Evolutionary conservation across 2,329 filamentous ascomycete species (phyloP).

Genomic region (Phialocephala sp.): DNA sequence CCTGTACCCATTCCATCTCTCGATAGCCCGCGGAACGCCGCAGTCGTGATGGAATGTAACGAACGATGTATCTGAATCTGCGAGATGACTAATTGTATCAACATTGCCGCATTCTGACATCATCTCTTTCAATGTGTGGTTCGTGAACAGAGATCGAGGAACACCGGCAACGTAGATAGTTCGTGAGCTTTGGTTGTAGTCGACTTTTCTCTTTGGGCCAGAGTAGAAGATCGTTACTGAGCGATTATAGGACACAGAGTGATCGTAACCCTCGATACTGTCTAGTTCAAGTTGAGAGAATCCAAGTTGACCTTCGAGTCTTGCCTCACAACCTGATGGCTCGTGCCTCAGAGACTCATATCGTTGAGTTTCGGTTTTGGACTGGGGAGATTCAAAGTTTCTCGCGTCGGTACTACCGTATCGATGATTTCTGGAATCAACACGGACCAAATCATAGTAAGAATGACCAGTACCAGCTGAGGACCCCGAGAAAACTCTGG

Average conservation of each 20-base stretch:
- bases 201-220: constrained; percentile 3
- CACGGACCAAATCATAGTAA: neutral
- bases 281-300: neutral
- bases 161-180: constrained; percentile 29
- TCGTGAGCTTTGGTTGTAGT: constrained; percentile 10
- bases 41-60: constrained; percentile 17
- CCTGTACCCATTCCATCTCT: neutral
- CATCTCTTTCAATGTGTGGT: constrained; percentile 28
- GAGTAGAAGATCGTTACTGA: constrained; percentile 4
- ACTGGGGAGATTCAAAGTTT: neutral
- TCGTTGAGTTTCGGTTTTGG: neutral
- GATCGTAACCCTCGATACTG: neutral
- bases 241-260: neutral
- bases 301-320: no score
- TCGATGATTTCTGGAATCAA: constrained; percentile 6
- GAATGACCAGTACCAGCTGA: neutral
- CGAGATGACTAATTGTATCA: constrained; percentile 32
- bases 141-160: constrained; percentile 22
- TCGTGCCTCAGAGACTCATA: neutral
- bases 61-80: neutral
- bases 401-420: neutral
- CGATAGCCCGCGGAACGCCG: constrained; percentile 27
- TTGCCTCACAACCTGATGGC: no score
- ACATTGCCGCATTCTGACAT: constrained; percentile 35
- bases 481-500: neutral